A percentile compares a stretch with the other conserved stretches of the same genome.
These are phyloP conservation scores for Trichosphaerium sp. DNA, from an alignment of 78 protist genomes.

Conservation along the genomic window DNA sequence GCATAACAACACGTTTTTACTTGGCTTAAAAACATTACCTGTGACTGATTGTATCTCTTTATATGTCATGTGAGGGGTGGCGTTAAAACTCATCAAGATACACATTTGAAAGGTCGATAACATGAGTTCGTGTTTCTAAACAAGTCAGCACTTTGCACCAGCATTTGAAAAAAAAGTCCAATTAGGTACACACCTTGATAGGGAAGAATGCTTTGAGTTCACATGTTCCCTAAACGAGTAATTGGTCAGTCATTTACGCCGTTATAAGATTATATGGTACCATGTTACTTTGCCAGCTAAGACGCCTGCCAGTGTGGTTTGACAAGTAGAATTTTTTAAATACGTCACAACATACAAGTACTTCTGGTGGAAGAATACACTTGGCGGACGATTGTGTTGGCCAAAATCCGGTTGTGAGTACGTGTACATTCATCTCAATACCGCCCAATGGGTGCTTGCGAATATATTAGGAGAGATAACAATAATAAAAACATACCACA, in stretches of 20 bases:
- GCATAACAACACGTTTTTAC: no score
- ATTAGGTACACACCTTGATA: no score
- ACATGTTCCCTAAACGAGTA: conserved; percentile 60
- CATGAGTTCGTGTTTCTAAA: conserved; percentile 60
- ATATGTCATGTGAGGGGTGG: conserved; percentile 15
- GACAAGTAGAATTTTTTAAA: conserved; percentile 62
- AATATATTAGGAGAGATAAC: neutral
- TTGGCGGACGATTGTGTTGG: conserved; percentile 47
- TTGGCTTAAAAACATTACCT: neutral
- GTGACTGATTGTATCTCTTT: conserved; percentile 2
- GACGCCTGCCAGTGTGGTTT: conserved; percentile 69
- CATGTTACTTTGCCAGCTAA: conserved; percentile 78
- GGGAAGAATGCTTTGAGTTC: conserved; percentile 65
- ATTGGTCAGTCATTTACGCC: neutral
- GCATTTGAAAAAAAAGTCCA: neutral
- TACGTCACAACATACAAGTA: conserved; percentile 33
- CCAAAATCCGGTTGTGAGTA: conserved; percentile 88
- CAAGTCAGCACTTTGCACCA: neutral
- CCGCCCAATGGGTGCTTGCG: neutral
- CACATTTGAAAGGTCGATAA: conserved; percentile 78
- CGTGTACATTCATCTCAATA: conserved; percentile 60
- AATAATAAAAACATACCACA: neutral
- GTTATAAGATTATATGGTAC: neutral
- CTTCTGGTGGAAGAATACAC: conserved; percentile 24
- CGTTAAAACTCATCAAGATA: conserved; percentile 73